Conservation (phyloP, 2,329 filamentous ascomycete species). For the Hypoxylon sp. region DNA sequence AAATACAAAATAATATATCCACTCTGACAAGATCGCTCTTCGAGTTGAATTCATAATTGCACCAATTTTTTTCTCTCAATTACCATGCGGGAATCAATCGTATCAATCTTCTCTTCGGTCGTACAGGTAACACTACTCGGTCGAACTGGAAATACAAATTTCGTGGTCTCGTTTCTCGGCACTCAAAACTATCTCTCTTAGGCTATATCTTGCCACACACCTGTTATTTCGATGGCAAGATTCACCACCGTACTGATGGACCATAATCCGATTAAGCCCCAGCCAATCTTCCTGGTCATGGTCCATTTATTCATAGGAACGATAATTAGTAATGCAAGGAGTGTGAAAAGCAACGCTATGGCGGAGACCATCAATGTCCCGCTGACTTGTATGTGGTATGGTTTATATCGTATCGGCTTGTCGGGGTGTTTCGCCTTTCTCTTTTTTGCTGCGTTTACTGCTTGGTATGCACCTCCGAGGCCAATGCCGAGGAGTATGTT, state of each 20-base stretch:
- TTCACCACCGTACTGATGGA: slow-evolving; percentile 83
- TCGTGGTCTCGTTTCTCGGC: slow-evolving; percentile 23
- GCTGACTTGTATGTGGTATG: slow-evolving; percentile 87
- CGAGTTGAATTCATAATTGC: neutral
- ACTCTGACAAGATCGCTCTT: neutral
- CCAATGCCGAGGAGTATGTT: slow-evolving; percentile 97
- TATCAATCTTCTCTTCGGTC: slow-evolving; percentile 18
- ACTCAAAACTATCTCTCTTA: slow-evolving; percentile 31
- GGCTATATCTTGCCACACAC: slow-evolving; percentile 62
- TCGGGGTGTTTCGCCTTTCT: slow-evolving; percentile 77
- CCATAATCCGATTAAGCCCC: slow-evolving; percentile 86
- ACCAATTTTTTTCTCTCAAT: neutral
- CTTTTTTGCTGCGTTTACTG: slow-evolving; percentile 77
- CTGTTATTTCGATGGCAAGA: slow-evolving; percentile 81
- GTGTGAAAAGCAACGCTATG: slow-evolving; percentile 83
- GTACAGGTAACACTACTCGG: slow-evolving; percentile 32
- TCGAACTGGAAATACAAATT: slow-evolving; percentile 1
- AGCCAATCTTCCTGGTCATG: slow-evolving; percentile 86
- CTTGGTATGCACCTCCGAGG: slow-evolving; percentile 91
- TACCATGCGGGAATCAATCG: slow-evolving; percentile 2
- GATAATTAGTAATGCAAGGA: slow-evolving; percentile 81
- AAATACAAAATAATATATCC: neutral
- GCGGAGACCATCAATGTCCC: slow-evolving; percentile 89
- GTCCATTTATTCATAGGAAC: slow-evolving; percentile 91
- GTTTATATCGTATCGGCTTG: slow-evolving; percentile 74